A percentile compares a stretch with the other conserved stretches of the same genome.
These are phyloP conservation scores for Tetrahymena borealis DNA, from an alignment of 73 alveolate species.

Conservation along the genomic window DNA sequence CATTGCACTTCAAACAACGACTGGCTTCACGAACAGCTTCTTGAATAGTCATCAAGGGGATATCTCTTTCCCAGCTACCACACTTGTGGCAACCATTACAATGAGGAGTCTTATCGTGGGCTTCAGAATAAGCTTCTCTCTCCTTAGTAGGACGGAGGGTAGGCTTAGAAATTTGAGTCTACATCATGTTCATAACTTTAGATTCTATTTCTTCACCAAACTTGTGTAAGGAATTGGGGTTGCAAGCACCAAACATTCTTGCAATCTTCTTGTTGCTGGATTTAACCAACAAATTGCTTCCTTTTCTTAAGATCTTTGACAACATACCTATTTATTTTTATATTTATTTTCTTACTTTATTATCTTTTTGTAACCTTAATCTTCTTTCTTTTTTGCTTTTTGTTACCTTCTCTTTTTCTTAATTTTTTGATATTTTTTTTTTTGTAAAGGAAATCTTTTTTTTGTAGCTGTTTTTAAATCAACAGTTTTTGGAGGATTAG, in stretches of 20 bases:
- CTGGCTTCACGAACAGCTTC: slow-evolving; percentile 56
- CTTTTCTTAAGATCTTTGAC: not conserved
- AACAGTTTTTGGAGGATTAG: not conserved
- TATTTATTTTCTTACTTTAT: not conserved
- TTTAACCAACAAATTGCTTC: not conserved
- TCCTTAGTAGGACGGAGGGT: slow-evolving; percentile 49
- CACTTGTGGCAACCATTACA: slow-evolving; percentile 40
- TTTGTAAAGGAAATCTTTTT: not conserved
- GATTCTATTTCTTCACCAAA: not conserved
- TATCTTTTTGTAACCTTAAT: not conserved
- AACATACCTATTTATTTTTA: not conserved
- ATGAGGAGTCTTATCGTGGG: slow-evolving; percentile 36
- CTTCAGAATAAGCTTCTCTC: slow-evolving; percentile 47
- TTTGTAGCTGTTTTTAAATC: not conserved
- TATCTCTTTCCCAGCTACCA: slow-evolving; percentile 48
- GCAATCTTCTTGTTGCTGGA: not conserved
- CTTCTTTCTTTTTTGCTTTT: not conserved
- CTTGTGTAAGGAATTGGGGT: not conserved
- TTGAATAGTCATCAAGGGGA: slow-evolving; percentile 45
- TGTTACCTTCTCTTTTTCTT: not conserved
- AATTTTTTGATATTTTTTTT: not conserved
- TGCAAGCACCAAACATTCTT: not conserved
- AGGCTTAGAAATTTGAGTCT: slow-evolving; percentile 15
- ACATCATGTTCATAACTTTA: not conserved
- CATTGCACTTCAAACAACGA: slow-evolving; percentile 54